These are phyloP conservation scores for Parachaetomium inaequale DNA, from an alignment of 495 filamentous ascomycete species.

Conservation along the genomic window DNA sequence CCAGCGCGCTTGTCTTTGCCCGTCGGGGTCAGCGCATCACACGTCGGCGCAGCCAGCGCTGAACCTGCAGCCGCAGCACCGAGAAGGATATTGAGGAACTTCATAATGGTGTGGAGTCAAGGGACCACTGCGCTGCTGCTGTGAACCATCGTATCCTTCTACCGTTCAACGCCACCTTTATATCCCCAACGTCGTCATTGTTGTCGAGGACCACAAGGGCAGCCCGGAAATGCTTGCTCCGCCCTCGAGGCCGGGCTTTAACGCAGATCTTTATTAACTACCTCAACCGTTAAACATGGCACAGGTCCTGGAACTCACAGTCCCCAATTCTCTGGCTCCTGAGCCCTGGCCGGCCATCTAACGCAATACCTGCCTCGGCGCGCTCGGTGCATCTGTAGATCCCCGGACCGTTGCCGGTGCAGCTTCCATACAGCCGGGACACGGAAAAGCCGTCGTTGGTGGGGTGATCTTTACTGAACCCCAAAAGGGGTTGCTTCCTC, in stretches of 20 bases:
- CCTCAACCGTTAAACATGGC: neutral
- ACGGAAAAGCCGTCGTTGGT: neutral
- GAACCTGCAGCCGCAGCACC: conserved; percentile 33
- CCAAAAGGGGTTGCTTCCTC: conserved; percentile 19
- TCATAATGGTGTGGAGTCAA: conserved; percentile 26
- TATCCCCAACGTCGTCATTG: neutral
- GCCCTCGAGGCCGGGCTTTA: conserved; percentile 17
- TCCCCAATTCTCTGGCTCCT: neutral
- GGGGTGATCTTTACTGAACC: neutral
- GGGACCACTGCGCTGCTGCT: neutral
- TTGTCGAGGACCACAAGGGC: conserved; percentile 10
- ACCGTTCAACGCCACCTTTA: neutral
- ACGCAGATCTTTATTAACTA: conserved; percentile 17
- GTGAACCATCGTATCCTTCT: neutral
- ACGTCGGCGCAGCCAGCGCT: conserved; percentile 33
- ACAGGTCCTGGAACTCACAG: neutral
- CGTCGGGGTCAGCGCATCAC: conserved; percentile 25
- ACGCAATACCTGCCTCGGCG: neutral
- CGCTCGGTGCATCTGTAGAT: neutral
- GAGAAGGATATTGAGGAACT: conserved; percentile 37
- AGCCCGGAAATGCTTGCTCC: conserved; percentile 27
- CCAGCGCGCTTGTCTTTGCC: conserved; percentile 47
- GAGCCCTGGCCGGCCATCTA: neutral
- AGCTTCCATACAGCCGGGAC: conserved; percentile 14
- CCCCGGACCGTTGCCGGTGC: neutral